Evolutionary conservation across 1,284 basidiomycete species (phyloP).

Genomic region (Sanghuangporus weigelae): DNA sequence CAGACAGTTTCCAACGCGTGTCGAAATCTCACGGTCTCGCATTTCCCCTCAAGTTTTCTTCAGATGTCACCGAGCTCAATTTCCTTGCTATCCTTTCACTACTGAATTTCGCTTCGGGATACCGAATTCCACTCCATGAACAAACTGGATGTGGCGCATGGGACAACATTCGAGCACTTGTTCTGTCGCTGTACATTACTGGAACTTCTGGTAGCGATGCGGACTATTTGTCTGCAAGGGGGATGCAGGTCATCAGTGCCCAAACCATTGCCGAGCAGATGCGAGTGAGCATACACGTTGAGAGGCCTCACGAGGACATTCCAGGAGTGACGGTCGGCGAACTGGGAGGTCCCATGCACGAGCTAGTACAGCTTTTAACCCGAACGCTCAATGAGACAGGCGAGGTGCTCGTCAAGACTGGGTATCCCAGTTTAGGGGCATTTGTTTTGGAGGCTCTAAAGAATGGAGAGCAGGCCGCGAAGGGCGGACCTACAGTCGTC

Average conservation of each 20-base stretch:
- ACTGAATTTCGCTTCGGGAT: constrained; percentile 79
- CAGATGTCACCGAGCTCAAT: constrained; percentile 65
- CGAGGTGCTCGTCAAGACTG: constrained; percentile 48
- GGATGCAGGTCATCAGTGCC: constrained; percentile 49
- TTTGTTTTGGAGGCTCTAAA: constrained; percentile 67
- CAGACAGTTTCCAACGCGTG: constrained; percentile 54
- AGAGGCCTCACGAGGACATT: constrained; percentile 65
- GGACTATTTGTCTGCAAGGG: constrained; percentile 62
- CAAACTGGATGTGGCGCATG: constrained; percentile 72
- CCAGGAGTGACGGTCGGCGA: constrained; percentile 71
- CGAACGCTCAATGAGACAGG: constrained; percentile 71
- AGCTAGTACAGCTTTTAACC: constrained; percentile 66
- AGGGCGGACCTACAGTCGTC: constrained; percentile 34
- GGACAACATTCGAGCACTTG: constrained; percentile 71
- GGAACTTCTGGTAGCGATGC: constrained; percentile 45
- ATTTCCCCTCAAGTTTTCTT: constrained; percentile 75
- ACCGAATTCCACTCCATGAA: constrained; percentile 63
- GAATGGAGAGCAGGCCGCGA: constrained; percentile 41
- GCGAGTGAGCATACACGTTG: constrained; percentile 62
- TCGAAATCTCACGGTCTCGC: constrained; percentile 58
- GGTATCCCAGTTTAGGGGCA: constrained; percentile 65
- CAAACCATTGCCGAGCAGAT: constrained; percentile 68
- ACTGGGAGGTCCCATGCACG: constrained; percentile 67
- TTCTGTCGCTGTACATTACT: constrained; percentile 66
- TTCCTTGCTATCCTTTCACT: constrained; percentile 66